phyloP scores from a whole-genome alignment of 2,329 filamentous ascomycete species.

The Fusarium denticulatum region DNA sequence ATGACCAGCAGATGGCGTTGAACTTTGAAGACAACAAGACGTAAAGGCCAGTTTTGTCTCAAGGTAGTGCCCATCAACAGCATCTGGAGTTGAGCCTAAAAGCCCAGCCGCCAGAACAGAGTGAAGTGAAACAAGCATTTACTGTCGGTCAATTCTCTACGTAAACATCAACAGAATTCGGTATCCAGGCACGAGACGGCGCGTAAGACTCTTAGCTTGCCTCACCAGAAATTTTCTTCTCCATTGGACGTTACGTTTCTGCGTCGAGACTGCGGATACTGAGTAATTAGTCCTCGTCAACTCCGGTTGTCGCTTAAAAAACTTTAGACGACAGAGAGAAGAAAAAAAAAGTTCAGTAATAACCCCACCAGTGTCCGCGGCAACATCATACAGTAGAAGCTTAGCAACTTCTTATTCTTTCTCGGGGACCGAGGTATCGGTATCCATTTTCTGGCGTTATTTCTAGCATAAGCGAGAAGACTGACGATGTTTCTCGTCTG shows the following conservation, averaged over 20 bases:
- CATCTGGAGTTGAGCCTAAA: neutral
- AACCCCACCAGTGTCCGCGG: constrained; percentile 40
- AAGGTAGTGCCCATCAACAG: neutral
- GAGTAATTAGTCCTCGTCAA: constrained; percentile 42
- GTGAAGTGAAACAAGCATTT: neutral
- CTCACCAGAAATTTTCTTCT: constrained; percentile 14
- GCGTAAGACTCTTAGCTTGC: constrained; percentile 18
- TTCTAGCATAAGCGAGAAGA: constrained; percentile 18
- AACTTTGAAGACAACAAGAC: neutral
- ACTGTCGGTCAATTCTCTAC: constrained; percentile 1
- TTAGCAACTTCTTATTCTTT: constrained; percentile 25
- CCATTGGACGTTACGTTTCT: neutral
- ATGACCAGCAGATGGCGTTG: neutral
- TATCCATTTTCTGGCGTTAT: neutral
- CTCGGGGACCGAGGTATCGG: constrained; percentile 11
- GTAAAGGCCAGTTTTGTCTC: neutral
- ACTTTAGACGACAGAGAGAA: neutral
- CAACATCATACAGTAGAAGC: constrained; percentile 29
- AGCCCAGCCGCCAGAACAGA: neutral
- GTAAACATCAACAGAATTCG: neutral
- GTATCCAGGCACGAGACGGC: constrained; percentile 13
- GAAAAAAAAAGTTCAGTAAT: constrained; percentile 8
- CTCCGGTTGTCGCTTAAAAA: constrained; percentile 36
- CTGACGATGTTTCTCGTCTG: constrained; percentile 24
- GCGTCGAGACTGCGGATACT: constrained; percentile 38